A percentile compares a stretch with the other conserved stretches of the same genome.
These are phyloP conservation scores for Senna siamea DNA, from an alignment of 306 rosid species.

Conservation along the genomic window DNA sequence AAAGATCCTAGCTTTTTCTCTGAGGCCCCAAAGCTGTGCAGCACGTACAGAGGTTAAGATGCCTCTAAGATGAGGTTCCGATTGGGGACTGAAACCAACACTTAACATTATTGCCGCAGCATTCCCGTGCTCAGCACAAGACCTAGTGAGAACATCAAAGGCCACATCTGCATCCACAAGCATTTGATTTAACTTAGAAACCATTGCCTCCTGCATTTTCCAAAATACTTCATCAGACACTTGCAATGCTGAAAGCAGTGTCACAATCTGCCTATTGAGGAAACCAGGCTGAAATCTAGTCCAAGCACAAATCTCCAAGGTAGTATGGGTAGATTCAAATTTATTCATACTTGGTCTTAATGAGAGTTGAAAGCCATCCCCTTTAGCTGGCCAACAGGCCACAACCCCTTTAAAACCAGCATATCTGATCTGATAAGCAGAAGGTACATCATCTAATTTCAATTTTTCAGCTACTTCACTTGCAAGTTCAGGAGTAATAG, in stretches of 20 bases:
- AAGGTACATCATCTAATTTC: conserved; percentile 56
- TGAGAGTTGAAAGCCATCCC: conserved; percentile 52
- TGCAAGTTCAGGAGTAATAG: conserved; percentile 64
- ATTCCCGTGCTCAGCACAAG: conserved; percentile 80
- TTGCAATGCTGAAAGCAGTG: conserved; percentile 54
- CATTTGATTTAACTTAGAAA: conserved; percentile 51
- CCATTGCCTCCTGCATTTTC: conserved; percentile 70
- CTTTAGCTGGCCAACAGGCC: conserved; percentile 63
- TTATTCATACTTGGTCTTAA: conserved; percentile 66
- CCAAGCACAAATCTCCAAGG: conserved; percentile 74
- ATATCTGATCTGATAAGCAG: conserved; percentile 69
- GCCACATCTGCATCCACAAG: conserved; percentile 61
- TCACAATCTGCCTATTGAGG: conserved; percentile 67
- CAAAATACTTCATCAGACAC: conserved; percentile 60
- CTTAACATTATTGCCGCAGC: conserved; percentile 91
- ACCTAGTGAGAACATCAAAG: conserved; percentile 61
- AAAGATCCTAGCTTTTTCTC: conserved; percentile 73
- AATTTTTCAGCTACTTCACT: conserved; percentile 59
- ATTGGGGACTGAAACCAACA: conserved; percentile 80
- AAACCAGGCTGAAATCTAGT: conserved; percentile 75
- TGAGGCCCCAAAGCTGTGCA: conserved; percentile 66
- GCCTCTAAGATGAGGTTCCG: conserved; percentile 88
- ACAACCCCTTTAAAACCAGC: conserved; percentile 78
- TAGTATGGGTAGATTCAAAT: conserved; percentile 51
- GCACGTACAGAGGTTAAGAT: conserved; percentile 65